Evolutionary conservation across 108 stramenopile genomes (phyloP), one percentile per base, ranked within the genome.

Genomic region (Conticribra weissflogii): DNA sequence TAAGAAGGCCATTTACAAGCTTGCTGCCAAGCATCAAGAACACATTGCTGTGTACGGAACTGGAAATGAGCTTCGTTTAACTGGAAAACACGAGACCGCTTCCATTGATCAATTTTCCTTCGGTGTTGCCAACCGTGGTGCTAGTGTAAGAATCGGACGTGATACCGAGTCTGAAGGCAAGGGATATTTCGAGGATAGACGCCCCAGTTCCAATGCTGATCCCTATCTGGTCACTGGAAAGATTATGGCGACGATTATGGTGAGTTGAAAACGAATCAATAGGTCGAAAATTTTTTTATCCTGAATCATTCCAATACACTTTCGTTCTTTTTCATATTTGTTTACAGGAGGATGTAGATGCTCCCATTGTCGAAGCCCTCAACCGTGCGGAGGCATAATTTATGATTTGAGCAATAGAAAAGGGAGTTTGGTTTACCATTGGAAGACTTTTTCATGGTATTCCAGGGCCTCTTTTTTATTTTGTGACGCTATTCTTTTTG

Each of bases 131-230:
- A 96, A 99, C 81, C 96, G 98, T 54, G 98, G 98, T 30, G 94
- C 96, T 15, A 93, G 92, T 19, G 79, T 97, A 50, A 91, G 98
- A 63, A 96, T 99, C 74, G 95, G 95, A 68, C 90, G 97, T 69
- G 93, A 92, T 56, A 96, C 96, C 21, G 83, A 89, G 78, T 84
- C 78, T 19, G 95, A 97, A 63, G 91, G 94, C 14, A 84, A 83
- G 76, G 98, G 98, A 54, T 99, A 99, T 88, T 96, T 99, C 68
- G 98, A 99, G 85, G 98, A 99, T 71, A 91, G 98, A 64, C 87
- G 97, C 61, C 98, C 98, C 23, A 90, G 95, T 27, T 98, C 97
- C 70, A 99, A 99, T 85, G 85, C 87, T 71, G 98, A 99, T 83
- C 98, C 98, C 30, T 99, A 99, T 84, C 72, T 98, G 44, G 98